Evolutionary conservation across 2,329 filamentous ascomycete species (phyloP).

Genomic region (Coleophoma cylindrospora): DNA sequence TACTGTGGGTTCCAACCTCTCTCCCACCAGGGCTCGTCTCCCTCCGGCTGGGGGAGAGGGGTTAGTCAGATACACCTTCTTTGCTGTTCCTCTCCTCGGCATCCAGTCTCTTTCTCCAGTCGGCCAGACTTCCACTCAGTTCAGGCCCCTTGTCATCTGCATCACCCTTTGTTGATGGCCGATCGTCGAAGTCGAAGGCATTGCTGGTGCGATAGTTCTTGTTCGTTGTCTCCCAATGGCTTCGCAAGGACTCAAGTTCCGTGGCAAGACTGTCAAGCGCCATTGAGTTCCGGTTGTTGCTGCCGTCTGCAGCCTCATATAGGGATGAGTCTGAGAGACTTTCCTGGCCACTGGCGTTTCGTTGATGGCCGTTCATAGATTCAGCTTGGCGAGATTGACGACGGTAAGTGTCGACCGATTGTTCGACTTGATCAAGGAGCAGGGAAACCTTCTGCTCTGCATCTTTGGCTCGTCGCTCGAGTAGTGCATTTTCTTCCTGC

Average conservation of each 20-base stretch:
- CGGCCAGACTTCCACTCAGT: constrained; percentile 68
- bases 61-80: constrained; percentile 4
- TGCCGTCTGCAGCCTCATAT: constrained; percentile 38
- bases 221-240: constrained; percentile 93
- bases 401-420: constrained; percentile 90
- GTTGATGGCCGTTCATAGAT: constrained; percentile 38
- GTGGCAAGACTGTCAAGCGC: constrained; percentile 88
- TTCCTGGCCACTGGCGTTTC: constrained; percentile 33
- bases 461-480: constrained; percentile 81
- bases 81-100: constrained; percentile 27
- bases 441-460: constrained; percentile 91
- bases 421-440: constrained; percentile 89
- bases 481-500: constrained; percentile 72
- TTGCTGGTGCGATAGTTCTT: constrained; percentile 91
- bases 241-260: constrained; percentile 85
- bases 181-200: constrained; percentile 69
- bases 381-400: constrained; percentile 62
- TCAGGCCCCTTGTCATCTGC: constrained; percentile 40
- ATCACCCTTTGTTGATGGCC: constrained; percentile 26
- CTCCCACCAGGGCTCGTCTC: constrained; percentile 24
- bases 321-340: constrained; percentile 58
- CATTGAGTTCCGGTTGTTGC: constrained; percentile 56
- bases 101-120: constrained; percentile 77
- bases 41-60: constrained; percentile 3
- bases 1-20: constrained; percentile 8